These are phyloP conservation scores for Nicotiana tabacum DNA, from an alignment of 257 asterid species.

Conservation along the genomic window DNA sequence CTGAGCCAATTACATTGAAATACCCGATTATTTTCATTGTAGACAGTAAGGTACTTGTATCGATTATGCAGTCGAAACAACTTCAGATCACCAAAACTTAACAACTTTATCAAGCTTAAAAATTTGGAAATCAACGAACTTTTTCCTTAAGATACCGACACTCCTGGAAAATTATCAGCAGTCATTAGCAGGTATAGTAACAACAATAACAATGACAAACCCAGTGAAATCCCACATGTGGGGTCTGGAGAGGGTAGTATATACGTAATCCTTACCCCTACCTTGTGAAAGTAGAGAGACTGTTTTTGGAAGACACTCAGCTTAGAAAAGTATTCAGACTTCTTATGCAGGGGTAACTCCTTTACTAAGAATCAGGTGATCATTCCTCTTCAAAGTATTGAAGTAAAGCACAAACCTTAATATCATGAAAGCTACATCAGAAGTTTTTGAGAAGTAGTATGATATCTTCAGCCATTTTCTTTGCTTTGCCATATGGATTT, in stretches of 20 bases:
- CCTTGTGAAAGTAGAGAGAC: too few species aligned
- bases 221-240: too few species aligned
- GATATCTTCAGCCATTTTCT: slow-evolving; percentile 98
- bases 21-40: slow-evolving; percentile 41
- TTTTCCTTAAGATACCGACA: not conserved
- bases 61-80: not conserved
- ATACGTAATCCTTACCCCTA: too few species aligned
- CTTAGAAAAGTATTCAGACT: too few species aligned
- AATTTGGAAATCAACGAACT: not conserved
- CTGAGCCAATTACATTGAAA: slow-evolving; percentile 92
- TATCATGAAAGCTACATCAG: slow-evolving; percentile 83
- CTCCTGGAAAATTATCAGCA: not conserved
- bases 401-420: slow-evolving; percentile 40
- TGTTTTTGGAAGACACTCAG: too few species aligned
- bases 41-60: too few species aligned
- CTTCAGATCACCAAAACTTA: not conserved
- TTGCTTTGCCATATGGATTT: slow-evolving; percentile 90
- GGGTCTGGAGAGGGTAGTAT: too few species aligned
- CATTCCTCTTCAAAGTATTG: not conserved
- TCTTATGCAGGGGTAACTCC: not conserved
- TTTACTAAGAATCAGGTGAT: too few species aligned
- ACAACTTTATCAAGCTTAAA: not conserved
- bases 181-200: not conserved
- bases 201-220: too few species aligned
- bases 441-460: slow-evolving; percentile 75